A percentile compares a stretch with the other conserved stretches of the same genome.
Conservation (phyloP, 2,329 filamentous ascomycete species). For the Xylariaceae sp. region DNA sequence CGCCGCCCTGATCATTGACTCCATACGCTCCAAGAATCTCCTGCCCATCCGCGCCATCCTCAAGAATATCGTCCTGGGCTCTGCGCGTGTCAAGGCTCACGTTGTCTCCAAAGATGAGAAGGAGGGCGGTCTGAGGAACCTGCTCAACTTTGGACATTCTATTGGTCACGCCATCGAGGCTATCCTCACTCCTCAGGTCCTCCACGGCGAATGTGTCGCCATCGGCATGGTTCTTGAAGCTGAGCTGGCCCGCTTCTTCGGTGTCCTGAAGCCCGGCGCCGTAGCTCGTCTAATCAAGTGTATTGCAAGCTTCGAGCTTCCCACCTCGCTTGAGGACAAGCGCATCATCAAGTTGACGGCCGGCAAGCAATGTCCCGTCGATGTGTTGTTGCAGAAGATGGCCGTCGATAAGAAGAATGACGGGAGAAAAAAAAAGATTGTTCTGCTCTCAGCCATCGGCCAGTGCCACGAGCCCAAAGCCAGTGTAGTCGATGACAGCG, state of each 20-base stretch:
- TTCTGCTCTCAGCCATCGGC: slow-evolving; percentile 85
- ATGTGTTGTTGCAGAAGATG: slow-evolving; percentile 87
- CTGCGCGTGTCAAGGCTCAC: slow-evolving; percentile 87
- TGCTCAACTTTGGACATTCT: slow-evolving; percentile 96
- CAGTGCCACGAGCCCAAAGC: slow-evolving; percentile 83
- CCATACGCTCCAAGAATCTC: slow-evolving; percentile 64
- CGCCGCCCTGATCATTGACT: slow-evolving; percentile 69
- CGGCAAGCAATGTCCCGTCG: slow-evolving; percentile 81
- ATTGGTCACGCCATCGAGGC: slow-evolving; percentile 97
- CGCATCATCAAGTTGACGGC: slow-evolving; percentile 77
- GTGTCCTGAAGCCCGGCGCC: slow-evolving; percentile 77
- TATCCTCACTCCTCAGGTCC: slow-evolving; percentile 87
- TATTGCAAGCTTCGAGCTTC: slow-evolving; percentile 88
- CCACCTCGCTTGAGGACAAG: slow-evolving; percentile 80
- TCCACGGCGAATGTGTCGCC: slow-evolving; percentile 93
- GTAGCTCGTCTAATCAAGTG: slow-evolving; percentile 89
- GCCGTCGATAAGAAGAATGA: slow-evolving; percentile 99
- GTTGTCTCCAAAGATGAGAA: slow-evolving; percentile 94
- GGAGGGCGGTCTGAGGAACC: slow-evolving; percentile 87
- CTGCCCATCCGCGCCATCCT: slow-evolving; percentile 66
- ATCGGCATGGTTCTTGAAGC: slow-evolving; percentile 99
- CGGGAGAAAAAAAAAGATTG: slow-evolving; percentile 91
- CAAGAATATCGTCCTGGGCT: slow-evolving; percentile 80
- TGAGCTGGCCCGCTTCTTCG: slow-evolving; percentile 84
- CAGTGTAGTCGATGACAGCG: slow-evolving; percentile 80